Evolutionary conservation across 495 filamentous ascomycete species (phyloP).

Genomic region (Cryomyces antarcticus): DNA sequence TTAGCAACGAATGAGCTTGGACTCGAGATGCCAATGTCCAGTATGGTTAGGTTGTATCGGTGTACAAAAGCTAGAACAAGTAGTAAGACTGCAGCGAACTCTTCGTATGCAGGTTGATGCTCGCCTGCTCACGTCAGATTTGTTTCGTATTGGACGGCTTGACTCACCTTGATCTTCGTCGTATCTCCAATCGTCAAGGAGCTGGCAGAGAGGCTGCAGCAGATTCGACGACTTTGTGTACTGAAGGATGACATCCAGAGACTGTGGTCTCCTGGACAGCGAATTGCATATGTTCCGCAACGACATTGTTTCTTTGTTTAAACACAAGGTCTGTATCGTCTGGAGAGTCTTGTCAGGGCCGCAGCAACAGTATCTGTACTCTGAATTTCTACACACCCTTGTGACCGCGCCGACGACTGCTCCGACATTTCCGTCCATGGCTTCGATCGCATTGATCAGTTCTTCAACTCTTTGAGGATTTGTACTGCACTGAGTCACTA

Average conservation of each 20-base stretch:
- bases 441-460: slow-evolving; percentile 61
- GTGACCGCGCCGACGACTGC: slow-evolving; percentile 67
- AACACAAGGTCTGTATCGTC: slow-evolving; percentile 61
- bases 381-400: slow-evolving; percentile 31
- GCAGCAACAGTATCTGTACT: neutral
- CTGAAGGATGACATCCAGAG: slow-evolving; percentile 68
- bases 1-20: slow-evolving; percentile 58
- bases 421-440: slow-evolving; percentile 88
- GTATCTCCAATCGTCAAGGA: slow-evolving; percentile 78
- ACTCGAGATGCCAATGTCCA: slow-evolving; percentile 42
- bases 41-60: slow-evolving; percentile 51
- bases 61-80: slow-evolving; percentile 65
- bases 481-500: slow-evolving; percentile 51
- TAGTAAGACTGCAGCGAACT: slow-evolving; percentile 77
- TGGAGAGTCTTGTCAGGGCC: slow-evolving; percentile 12
- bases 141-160: neutral
- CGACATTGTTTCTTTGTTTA: slow-evolving; percentile 75
- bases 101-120: slow-evolving; percentile 90
- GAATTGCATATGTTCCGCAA: slow-evolving; percentile 67
- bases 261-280: slow-evolving; percentile 55
- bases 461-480: slow-evolving; percentile 54
- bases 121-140: slow-evolving; percentile 29
- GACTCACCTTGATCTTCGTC: slow-evolving; percentile 61
- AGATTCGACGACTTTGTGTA: slow-evolving; percentile 61
- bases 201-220: slow-evolving; percentile 61